phyloP scores from a whole-genome alignment of 495 filamentous ascomycete species.

The Annulohypoxylon stygium region DNA sequence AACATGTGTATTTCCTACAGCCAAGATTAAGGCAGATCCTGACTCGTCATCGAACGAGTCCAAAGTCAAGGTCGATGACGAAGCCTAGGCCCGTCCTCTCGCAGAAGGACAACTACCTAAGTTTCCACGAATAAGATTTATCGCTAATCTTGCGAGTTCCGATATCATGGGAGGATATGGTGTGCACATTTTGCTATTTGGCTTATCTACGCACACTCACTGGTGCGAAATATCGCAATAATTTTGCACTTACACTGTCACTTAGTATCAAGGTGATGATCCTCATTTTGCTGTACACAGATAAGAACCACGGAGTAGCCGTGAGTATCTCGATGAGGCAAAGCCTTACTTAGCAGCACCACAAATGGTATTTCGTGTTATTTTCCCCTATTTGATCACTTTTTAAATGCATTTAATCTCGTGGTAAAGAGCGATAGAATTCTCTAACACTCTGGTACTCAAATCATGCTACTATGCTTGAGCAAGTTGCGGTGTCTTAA shows the following conservation, averaged over 20 bases:
- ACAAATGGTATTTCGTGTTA: neutral
- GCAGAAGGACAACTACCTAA: neutral
- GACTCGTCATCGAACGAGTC: neutral
- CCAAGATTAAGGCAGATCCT: neutral
- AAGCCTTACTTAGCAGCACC: neutral
- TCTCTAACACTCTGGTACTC: neutral
- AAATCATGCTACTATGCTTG: neutral
- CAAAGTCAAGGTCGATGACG: neutral
- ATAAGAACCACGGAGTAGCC: constrained; percentile 1
- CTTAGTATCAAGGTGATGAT: neutral
- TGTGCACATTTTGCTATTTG: neutral
- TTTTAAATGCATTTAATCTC: neutral
- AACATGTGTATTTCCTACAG: neutral
- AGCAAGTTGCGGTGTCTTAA: neutral
- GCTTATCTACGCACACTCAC: neutral
- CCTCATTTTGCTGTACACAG: neutral
- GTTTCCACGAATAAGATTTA: neutral
- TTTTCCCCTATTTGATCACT: neutral
- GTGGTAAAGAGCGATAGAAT: neutral
- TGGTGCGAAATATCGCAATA: neutral
- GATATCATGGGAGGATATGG: neutral
- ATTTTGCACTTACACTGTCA: neutral
- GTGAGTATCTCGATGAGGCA: neutral
- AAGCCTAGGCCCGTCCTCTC: neutral
- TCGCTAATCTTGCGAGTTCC: neutral